These are phyloP conservation scores for Prosopis cineraria DNA, from an alignment of 306 rosid species.

Conservation along the genomic window DNA sequence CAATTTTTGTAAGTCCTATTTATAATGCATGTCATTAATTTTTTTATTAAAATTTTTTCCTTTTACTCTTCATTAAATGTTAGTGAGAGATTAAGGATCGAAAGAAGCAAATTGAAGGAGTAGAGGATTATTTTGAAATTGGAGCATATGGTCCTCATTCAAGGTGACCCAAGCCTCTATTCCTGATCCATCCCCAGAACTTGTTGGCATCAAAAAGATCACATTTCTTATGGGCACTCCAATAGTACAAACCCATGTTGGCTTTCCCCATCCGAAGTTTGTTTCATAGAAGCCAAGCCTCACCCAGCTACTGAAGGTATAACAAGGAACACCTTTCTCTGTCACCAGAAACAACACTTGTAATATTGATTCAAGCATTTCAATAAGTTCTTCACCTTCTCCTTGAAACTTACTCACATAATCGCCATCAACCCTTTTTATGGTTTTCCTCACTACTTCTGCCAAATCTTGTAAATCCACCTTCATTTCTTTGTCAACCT, in stretches of 20 bases:
- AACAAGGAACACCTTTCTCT: background rate
- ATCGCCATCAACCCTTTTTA: background rate
- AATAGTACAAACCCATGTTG: slow-evolving; percentile 40
- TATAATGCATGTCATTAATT: too few species aligned
- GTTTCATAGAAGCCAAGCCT: slow-evolving; percentile 34
- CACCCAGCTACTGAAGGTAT: slow-evolving; percentile 16
- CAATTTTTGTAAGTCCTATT: too few species aligned
- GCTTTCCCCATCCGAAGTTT: slow-evolving; percentile 54
- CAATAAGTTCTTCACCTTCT: background rate
- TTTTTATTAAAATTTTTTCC: too few species aligned
- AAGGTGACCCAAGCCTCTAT: slow-evolving; percentile 51
- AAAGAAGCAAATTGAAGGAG: slow-evolving; percentile 19
- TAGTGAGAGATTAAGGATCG: background rate
- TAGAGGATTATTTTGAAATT: slow-evolving; percentile 16
- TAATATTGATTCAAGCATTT: background rate
- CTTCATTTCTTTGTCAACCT: background rate
- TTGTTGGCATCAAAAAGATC: slow-evolving; percentile 31
- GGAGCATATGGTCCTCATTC: slow-evolving; percentile 38
- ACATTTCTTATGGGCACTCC: slow-evolving; percentile 27
- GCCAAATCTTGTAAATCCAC: background rate
- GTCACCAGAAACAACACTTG: background rate
- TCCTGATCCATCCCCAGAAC: slow-evolving; percentile 27
- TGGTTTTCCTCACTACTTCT: background rate
- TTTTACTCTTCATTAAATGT: too few species aligned
- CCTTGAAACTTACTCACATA: background rate